A percentile compares a stretch with the other conserved stretches of the same genome.
Conservation (phyloP, 2,329 filamentous ascomycete species). For the Aspergillus sp. region DNA sequence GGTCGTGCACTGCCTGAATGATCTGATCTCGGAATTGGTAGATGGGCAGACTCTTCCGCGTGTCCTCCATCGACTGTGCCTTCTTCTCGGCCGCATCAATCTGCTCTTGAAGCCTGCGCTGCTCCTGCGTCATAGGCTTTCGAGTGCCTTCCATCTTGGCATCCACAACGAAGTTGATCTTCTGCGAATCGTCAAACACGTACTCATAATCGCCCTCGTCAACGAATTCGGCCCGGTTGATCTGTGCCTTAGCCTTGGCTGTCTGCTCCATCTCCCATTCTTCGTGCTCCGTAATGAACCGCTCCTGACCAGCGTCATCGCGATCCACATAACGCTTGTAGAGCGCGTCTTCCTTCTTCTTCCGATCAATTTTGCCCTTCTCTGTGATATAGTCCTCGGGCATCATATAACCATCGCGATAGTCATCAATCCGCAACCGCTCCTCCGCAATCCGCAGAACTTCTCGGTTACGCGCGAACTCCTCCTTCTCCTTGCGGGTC, state of each 20-base stretch:
- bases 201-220: slow-evolving; percentile 87
- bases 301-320: slow-evolving; percentile 84
- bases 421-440: slow-evolving; percentile 82
- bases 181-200: slow-evolving; percentile 86
- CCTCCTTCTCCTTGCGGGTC: slow-evolving; percentile 76
- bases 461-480: slow-evolving; percentile 87
- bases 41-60: slow-evolving; percentile 84
- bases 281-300: slow-evolving; percentile 89
- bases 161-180: slow-evolving; percentile 81
- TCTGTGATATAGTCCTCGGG: slow-evolving; percentile 95
- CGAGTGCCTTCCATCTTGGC: slow-evolving; percentile 71
- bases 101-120: slow-evolving; percentile 75
- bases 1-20: slow-evolving; percentile 78
- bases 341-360: slow-evolving; percentile 84
- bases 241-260: slow-evolving; percentile 83
- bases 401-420: slow-evolving; percentile 87
- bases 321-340: slow-evolving; percentile 88
- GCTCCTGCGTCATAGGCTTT: slow-evolving; percentile 73
- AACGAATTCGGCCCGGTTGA: slow-evolving; percentile 70
- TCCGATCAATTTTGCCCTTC: slow-evolving; percentile 83
- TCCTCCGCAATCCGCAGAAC: slow-evolving; percentile 80
- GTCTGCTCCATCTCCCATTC: slow-evolving; percentile 94
- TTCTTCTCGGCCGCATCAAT: slow-evolving; percentile 88
- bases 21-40: slow-evolving; percentile 86
- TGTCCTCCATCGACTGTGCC: slow-evolving; percentile 85